Evolutionary conservation across 371 early-diverging fungal genomes (phyloP).

Genomic region (Thermomucor indicae-seudaticae): DNA sequence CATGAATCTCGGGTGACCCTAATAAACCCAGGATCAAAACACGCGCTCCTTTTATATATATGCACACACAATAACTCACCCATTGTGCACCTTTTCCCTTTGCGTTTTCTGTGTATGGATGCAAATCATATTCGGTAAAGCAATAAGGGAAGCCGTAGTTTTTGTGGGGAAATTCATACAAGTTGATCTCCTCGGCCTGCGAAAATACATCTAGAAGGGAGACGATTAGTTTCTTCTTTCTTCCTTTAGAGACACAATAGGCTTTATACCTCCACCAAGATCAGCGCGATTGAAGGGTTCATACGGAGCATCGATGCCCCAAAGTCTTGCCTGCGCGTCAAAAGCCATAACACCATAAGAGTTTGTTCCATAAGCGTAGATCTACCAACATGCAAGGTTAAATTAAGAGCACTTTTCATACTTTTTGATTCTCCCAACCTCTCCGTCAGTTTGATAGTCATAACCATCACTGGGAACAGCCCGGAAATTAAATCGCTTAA

Average conservation of each 20-base stretch:
- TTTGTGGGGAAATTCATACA: conserved; percentile 23
- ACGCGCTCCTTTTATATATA: neutral
- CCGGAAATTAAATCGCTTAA: conserved; percentile 39
- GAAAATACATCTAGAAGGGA: conserved; percentile 18
- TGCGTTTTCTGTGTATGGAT: conserved; percentile 7
- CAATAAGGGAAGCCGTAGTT: conserved; percentile 44
- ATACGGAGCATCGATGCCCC: conserved; percentile 35
- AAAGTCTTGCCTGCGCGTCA: conserved; percentile 40
- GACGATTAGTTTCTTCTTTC: neutral
- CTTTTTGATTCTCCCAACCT: conserved; percentile 2
- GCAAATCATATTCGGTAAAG: conserved; percentile 29
- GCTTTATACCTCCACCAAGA: conserved; percentile 10
- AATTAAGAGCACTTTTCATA: neutral
- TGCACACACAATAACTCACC: conserved; percentile 8
- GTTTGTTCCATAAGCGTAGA: conserved; percentile 34
- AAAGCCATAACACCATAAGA: conserved; percentile 31
- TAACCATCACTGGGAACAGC: conserved; percentile 28
- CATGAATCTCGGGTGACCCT: conserved; percentile 38
- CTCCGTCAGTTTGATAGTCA: conserved; percentile 34
- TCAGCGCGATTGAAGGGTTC: conserved; percentile 17
- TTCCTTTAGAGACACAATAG: neutral
- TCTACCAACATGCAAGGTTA: neutral
- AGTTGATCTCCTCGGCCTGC: conserved; percentile 38
- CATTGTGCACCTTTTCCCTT: conserved; percentile 34
- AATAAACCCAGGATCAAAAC: neutral